Percentiles rank a stretch among this genome's conserved stretches.
Conservation (phyloP, 495 filamentous ascomycete species). For the Saxispiralis lemnorum region DNA sequence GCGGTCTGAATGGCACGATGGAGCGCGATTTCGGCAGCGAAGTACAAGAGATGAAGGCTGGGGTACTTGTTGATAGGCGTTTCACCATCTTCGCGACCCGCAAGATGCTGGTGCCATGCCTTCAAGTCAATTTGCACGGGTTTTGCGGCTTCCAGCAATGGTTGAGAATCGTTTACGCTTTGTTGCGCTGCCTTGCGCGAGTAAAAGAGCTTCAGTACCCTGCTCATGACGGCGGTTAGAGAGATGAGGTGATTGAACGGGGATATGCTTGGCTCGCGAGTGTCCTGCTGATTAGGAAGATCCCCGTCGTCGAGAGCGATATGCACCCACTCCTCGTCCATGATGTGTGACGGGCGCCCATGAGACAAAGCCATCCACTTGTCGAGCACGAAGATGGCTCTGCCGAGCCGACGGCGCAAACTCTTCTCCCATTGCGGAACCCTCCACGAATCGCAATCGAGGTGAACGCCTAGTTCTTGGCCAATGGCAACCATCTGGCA, state of each 20-base stretch:
- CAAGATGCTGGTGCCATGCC: conserved; percentile 58
- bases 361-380: conserved; percentile 83
- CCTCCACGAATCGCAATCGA: conserved; percentile 74
- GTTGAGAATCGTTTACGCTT: conserved; percentile 43
- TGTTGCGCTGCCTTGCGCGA: conserved; percentile 44
- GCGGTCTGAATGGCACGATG: conserved; percentile 66
- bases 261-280: conserved; percentile 42
- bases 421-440: conserved; percentile 77
- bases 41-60: conserved; percentile 68
- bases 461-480: conserved; percentile 71
- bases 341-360: conserved; percentile 71
- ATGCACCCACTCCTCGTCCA: conserved; percentile 64
- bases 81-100: conserved; percentile 12
- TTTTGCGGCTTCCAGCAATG: conserved; percentile 58
- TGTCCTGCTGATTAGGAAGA: conserved; percentile 54
- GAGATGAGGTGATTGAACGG: conserved; percentile 58
- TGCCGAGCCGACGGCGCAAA: conserved; percentile 65
- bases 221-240: conserved; percentile 40
- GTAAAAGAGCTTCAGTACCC: conserved; percentile 44
- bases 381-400: conserved; percentile 85
- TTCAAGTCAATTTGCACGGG: conserved; percentile 68
- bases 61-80: conserved; percentile 34
- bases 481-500: conserved; percentile 66
- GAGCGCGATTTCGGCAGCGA: conserved; percentile 69
- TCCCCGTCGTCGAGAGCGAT: conserved; percentile 40